These are phyloP conservation scores for Coemansia aciculifera DNA, from an alignment of 192 early-diverging fungal genomes.

Conservation along the genomic window DNA sequence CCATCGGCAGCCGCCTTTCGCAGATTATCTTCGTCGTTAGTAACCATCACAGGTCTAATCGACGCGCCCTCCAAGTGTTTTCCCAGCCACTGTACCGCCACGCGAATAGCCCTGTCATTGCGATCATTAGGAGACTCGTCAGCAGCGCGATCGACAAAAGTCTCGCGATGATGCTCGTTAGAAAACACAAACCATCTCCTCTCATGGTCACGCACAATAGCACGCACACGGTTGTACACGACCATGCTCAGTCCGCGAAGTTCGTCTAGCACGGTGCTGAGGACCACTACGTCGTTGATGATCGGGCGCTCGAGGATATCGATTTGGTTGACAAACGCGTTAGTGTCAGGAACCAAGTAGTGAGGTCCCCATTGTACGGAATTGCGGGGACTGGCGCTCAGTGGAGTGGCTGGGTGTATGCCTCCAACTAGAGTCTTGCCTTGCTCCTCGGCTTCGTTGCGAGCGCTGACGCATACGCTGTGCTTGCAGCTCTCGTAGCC, in stretches of 20 bases:
- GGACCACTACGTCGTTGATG: slow-evolving; percentile 86
- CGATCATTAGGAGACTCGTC: slow-evolving; percentile 92
- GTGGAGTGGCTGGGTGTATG: slow-evolving; percentile 23
- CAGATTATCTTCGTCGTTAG: slow-evolving; percentile 89
- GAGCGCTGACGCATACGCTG: slow-evolving; percentile 29
- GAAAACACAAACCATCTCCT: slow-evolving; percentile 90
- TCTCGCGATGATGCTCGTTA: slow-evolving; percentile 91
- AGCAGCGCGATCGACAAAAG: slow-evolving; percentile 77
- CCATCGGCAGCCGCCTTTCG: slow-evolving; percentile 65
- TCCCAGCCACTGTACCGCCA: slow-evolving; percentile 80
- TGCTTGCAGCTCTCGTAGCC: slow-evolving; percentile 33
- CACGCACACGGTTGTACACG: slow-evolving; percentile 77
- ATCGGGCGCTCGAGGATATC: slow-evolving; percentile 90
- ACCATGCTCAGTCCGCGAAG: slow-evolving; percentile 78
- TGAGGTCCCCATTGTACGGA: slow-evolving; percentile 61
- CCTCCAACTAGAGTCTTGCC: background rate
- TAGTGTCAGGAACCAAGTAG: slow-evolving; percentile 93
- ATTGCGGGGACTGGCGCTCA: slow-evolving; percentile 57
- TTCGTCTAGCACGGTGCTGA: slow-evolving; percentile 94
- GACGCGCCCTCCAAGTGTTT: slow-evolving; percentile 62
- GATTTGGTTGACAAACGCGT: slow-evolving; percentile 90
- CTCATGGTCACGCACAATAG: slow-evolving; percentile 69
- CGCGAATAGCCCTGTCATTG: slow-evolving; percentile 93
- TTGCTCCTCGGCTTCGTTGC: slow-evolving; percentile 21
- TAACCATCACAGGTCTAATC: slow-evolving; percentile 70